phyloP scores from a whole-genome alignment of 805 yeast species.

The Hanseniaspora jakobsenii region DNA sequence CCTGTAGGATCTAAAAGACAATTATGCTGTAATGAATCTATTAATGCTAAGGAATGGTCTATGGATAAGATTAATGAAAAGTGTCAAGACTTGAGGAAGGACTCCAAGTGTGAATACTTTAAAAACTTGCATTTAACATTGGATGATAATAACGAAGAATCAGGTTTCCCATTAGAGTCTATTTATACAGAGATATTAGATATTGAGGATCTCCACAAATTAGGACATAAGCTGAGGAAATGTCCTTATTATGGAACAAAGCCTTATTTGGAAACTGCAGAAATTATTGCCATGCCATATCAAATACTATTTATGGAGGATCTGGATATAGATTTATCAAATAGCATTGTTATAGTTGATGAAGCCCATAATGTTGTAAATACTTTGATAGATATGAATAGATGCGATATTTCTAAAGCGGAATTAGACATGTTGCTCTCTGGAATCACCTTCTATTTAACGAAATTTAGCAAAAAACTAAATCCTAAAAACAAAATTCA shows the following conservation, averaged over 20 bases:
- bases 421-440: conserved; percentile 38
- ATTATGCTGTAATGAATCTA: conserved; percentile 60
- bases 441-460: conserved; percentile 44
- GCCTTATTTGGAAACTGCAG: conserved; percentile 41
- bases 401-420: conserved; percentile 40
- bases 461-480: conserved; percentile 50
- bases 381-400: conserved; percentile 56
- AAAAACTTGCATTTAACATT: conserved; percentile 15
- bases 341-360: conserved; percentile 67
- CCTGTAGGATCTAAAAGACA: conserved; percentile 80
- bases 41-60: conserved; percentile 35
- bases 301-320: conserved; percentile 55
- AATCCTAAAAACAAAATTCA: conserved; percentile 63
- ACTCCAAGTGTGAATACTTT: conserved; percentile 21
- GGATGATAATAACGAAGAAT: conserved; percentile 28
- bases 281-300: conserved; percentile 74
- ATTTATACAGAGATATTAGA: conserved; percentile 52
- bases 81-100: conserved; percentile 55
- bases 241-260: conserved; percentile 81
- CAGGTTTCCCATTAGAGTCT: conserved; percentile 25
- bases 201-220: conserved; percentile 59
- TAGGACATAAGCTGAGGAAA: conserved; percentile 45
- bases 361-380: conserved; percentile 88
- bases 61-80: conserved; percentile 60
- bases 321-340: conserved; percentile 45